These are phyloP conservation scores for Glycine soja DNA, from an alignment of 306 rosid species.

Conservation along the genomic window DNA sequence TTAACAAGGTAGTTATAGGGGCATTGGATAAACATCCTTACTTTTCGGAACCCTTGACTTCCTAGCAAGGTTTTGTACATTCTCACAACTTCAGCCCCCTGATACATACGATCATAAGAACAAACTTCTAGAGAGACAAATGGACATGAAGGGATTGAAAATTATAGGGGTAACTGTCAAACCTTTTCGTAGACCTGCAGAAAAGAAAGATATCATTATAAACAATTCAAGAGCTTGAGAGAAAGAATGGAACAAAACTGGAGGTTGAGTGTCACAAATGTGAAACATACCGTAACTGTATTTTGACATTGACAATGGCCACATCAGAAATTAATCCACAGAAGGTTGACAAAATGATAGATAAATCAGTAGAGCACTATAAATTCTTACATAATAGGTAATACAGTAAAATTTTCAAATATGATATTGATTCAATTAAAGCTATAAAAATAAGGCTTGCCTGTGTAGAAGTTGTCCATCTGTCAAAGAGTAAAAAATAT, in stretches of 20 bases:
- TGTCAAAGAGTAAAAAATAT: slow-evolving; percentile 50
- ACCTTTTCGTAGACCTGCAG: slow-evolving; percentile 99
- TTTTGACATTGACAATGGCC: slow-evolving; percentile 60
- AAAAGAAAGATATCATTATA: slow-evolving; percentile 41
- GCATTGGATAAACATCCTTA: slow-evolving; percentile 56
- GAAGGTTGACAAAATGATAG: slow-evolving; percentile 49
- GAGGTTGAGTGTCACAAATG: slow-evolving; percentile 25
- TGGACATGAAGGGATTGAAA: slow-evolving; percentile 45
- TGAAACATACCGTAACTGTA: slow-evolving; percentile 92
- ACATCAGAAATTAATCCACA: slow-evolving; percentile 52
- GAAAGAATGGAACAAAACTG: slow-evolving; percentile 27
- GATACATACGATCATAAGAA: slow-evolving; percentile 54
- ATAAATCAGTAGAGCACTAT: slow-evolving; percentile 48
- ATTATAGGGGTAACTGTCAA: slow-evolving; percentile 44
- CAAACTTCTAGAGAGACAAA: slow-evolving; percentile 36
- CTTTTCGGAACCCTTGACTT: slow-evolving; percentile 89
- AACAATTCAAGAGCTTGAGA: slow-evolving; percentile 48
- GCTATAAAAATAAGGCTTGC: slow-evolving; percentile 53
- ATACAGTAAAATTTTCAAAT: slow-evolving; percentile 20
- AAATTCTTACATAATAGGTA: background rate
- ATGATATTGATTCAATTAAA: slow-evolving; percentile 36
- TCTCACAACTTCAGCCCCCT: slow-evolving; percentile 99
- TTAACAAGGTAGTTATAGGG: slow-evolving; percentile 22
- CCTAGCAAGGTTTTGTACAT: slow-evolving; percentile 98
- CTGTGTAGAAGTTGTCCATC: slow-evolving; percentile 99